Evolutionary conservation across 2,329 filamentous ascomycete species (phyloP), one percentile per base, ranked within the genome.

Genomic region (Fusarium sulawesiense): DNA sequence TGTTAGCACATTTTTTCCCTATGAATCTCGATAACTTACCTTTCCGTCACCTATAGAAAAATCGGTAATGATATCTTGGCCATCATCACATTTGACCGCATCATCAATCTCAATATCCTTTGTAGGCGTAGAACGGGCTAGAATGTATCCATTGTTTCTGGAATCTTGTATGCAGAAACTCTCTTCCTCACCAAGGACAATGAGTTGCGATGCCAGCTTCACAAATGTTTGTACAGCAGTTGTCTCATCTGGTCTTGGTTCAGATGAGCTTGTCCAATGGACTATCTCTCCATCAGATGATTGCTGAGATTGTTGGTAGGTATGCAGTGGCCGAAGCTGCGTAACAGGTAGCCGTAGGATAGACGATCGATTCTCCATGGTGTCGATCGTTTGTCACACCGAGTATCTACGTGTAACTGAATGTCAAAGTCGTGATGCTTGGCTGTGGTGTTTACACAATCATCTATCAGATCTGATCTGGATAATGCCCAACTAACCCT

Each of bases 251-350:
- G 48, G 41, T 9, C 12, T 30, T 5, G 34, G 25, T 20, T 69
- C 8, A 10, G 25, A 18, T 2, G 45, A 40, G 14, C 59, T 68
- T 5, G 4, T 23, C 65, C 65, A 65, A 3, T 44, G 41, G 2
- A 68, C 4, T 11, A 13, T 44, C 7, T 18, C 21, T 18, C 14
- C 34, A 7, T 40, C 18, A 6, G 59, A n/a, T 10, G 37, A 5
- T 23, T 34, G 18, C 2, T 23, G 6, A 8, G 45, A 23, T 8
- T 62, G 27, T 7, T 42, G 48, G 4, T 30, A 48, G 21, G 50
- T 65, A 45, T 64, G 59, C 16, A 68, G 65, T 25, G 65, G 65
- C 49, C 65, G 53, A 46, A 68, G 60, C 65, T 68, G 59, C 59
- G 65, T 68, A 5, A 68, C 12, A 4, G 60, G 65, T 14, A 45